Evolutionary conservation across 208 protist species (phyloP).

Genomic region (Trypanosoma cruzi): DNA sequence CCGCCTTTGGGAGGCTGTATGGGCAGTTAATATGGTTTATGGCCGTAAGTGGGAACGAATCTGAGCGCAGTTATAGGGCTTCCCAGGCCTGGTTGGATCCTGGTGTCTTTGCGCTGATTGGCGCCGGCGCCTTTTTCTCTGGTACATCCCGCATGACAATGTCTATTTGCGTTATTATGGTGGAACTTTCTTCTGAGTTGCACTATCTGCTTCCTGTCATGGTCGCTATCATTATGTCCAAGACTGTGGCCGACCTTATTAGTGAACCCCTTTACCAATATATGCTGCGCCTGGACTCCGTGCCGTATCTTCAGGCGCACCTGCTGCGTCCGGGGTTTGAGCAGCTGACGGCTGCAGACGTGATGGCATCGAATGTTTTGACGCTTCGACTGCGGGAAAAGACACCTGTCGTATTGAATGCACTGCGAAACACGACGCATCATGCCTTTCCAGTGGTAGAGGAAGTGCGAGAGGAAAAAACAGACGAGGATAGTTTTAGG

Average conservation of each 20-base stretch:
- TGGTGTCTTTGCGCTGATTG: conserved; percentile 93
- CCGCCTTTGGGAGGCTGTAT: conserved; percentile 82
- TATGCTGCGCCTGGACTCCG: conserved; percentile 86
- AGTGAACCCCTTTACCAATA: conserved; percentile 92
- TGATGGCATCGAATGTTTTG: conserved; percentile 90
- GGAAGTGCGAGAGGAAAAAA: conserved; percentile 26
- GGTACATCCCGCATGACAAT: conserved; percentile 94
- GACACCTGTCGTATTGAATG: conserved; percentile 69
- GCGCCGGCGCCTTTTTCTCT: conserved; percentile 90
- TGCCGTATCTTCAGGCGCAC: conserved; percentile 85
- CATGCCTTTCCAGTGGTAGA: conserved; percentile 95
- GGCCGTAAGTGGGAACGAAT: conserved; percentile 24
- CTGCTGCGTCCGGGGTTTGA: conserved; percentile 79
- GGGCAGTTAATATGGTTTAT: conserved; percentile 78
- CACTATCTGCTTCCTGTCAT: conserved; percentile 95
- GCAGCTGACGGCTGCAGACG: conserved; percentile 83
- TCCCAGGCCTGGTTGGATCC: conserved; percentile 87
- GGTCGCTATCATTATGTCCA: conserved; percentile 92
- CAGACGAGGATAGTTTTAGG: not conserved
- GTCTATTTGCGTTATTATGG: conserved; percentile 95
- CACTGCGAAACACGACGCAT: conserved; percentile 75
- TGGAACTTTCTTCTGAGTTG: conserved; percentile 93
- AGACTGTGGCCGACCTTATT: conserved; percentile 88
- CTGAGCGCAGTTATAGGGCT: conserved; percentile 51
- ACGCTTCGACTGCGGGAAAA: conserved; percentile 62